Conservation (phyloP, 2,329 filamentous ascomycete genomes). For the Epichloe typhina region DNA sequence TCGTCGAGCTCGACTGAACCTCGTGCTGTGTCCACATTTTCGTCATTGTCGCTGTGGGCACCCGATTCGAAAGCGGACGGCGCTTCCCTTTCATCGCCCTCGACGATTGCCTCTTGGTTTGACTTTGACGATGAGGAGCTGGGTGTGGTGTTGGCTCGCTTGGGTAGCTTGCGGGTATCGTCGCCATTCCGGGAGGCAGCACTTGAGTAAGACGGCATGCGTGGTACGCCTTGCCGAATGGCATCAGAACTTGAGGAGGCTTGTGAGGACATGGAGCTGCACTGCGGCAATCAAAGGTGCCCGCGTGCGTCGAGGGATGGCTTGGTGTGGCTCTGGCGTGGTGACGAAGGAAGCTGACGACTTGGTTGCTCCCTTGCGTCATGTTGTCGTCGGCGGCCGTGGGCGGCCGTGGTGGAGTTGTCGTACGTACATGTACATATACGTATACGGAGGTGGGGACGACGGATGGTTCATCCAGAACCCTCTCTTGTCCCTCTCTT, state of each 20-base stretch:
- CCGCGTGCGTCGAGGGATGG: too few species aligned
- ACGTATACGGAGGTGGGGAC: too few species aligned
- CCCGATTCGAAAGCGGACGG: conserved; percentile 38
- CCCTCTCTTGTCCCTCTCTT: too few species aligned
- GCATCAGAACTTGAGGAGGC: conserved; percentile 15
- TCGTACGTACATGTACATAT: too few species aligned
- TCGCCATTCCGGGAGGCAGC: conserved; percentile 16
- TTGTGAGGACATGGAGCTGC: conserved; percentile 22
- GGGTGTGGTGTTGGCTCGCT: conserved; percentile 34
- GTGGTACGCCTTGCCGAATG: conserved; percentile 18
- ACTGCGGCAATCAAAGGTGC: conserved; percentile 11
- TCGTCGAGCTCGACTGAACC: conserved; percentile 67
- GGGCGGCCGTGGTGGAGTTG: background rate
- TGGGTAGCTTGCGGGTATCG: conserved; percentile 21
- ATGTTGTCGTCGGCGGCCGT: background rate
- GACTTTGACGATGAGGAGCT: conserved; percentile 15
- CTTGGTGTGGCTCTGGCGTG: background rate
- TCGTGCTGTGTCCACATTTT: conserved; percentile 32
- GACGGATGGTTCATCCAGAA: too few species aligned
- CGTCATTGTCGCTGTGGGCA: conserved; percentile 28
- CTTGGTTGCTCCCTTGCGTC: background rate
- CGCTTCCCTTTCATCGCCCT: conserved; percentile 17
- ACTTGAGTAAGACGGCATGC: conserved; percentile 18
- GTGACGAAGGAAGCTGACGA: background rate
- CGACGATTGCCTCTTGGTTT: conserved; percentile 11